Base-by-base conservation (phyloP, 2,329 filamentous ascomycete species). In the Fusarium penzigii region DNA sequence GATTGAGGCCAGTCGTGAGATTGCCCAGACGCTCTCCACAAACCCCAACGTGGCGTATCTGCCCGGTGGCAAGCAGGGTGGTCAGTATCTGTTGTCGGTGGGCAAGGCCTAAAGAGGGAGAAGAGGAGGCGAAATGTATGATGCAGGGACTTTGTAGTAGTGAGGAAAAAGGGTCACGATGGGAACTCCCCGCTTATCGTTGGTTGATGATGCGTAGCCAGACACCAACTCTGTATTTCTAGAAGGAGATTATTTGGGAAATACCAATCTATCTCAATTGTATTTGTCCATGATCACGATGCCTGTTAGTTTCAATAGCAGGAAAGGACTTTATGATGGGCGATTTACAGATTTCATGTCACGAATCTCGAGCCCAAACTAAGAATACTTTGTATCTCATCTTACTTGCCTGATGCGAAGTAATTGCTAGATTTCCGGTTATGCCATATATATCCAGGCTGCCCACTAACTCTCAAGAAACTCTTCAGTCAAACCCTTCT, bases 21-120 rank as follows among this genome's bases (percentile, higher is more conserved):
- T 99, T 75, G 94, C 94, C 10, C 85, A 92, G 75, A 93, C 92
- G 62, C 76, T 99, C 68, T 85, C 93, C 17, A 78, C 78, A 53
- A 99, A 99, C 77, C 92, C 94, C 55, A 97, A 99, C 66, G 92
- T 99, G 48, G 92, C 92, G 44, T 99, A 99, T 74, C 76, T 99
- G 58, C 94, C 94, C 3, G 85, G 90, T 64, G 88, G 83, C 62
- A 86, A 89, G 74, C 81, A 82, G 53, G 79, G 82, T 17, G 70
- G 70, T n/a, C 73, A 76, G 59, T 80, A 79, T 61, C 69, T 85
- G 65, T 67, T 85, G 58, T 82, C 78, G 34, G 80, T 84, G 2
- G 73, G 73, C 57, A 71, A 72, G 62, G 70, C 70, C 51, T 75
- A 65, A 66, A 52, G 12, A 8, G 16, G 17, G 25, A 17, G 17